Percentiles rank a stretch among this genome's conserved stretches.
Evolutionary conservation across 495 filamentous ascomycete genomes (phyloP).

Genomic region (Xylaria castorea): DNA sequence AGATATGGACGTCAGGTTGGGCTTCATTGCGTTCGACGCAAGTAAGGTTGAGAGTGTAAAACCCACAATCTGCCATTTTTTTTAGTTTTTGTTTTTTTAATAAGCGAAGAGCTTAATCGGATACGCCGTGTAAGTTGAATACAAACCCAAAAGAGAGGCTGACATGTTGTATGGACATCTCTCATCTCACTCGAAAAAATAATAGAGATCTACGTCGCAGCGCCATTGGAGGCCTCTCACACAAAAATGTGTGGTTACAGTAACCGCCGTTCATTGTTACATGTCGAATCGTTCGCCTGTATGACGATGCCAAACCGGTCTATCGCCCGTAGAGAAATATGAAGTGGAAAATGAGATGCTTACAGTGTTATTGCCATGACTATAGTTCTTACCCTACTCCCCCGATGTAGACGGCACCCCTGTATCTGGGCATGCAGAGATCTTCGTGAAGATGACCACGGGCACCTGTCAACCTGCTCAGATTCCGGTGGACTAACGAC

Average conservation of each 20-base stretch:
- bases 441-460: constrained; percentile 22
- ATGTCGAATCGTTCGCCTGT: neutral
- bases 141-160: neutral
- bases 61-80: neutral
- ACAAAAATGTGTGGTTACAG: neutral
- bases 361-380: constrained; percentile 4
- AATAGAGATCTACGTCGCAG: neutral
- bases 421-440: constrained; percentile 23
- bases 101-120: neutral
- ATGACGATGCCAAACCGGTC: neutral
- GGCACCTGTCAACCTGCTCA: neutral
- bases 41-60: neutral
- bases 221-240: neutral
- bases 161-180: neutral
- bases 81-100: too few relatives aligned
- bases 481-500: constrained; percentile 19
- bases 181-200: constrained; percentile 1
- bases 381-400: neutral
- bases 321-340: neutral
- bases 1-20: neutral
- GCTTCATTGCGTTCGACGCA: neutral
- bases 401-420: constrained; percentile 7
- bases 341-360: neutral
- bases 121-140: neutral
- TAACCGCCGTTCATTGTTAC: neutral